These are phyloP conservation scores for Spirogloea muscicola DNA, from an alignment of 139 green algal genomes.

Conservation along the genomic window DNA sequence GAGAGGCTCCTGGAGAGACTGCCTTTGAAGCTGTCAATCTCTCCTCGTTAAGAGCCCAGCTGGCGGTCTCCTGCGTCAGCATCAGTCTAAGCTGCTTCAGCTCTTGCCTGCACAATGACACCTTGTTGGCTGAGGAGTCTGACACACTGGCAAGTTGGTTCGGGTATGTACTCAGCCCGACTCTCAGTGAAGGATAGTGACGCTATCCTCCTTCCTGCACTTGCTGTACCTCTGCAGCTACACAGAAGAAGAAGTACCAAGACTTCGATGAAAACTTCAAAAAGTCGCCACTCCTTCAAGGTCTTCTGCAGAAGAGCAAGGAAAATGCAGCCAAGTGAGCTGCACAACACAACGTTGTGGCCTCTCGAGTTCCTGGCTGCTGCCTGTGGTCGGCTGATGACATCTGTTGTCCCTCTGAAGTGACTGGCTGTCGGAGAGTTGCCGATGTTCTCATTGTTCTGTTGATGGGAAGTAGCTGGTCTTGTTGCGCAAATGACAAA, in stretches of 20 bases:
- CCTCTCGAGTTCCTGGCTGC: background rate
- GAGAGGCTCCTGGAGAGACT: too few relatives aligned
- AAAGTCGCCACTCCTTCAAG: slow-evolving; percentile 14
- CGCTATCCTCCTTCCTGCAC: background rate
- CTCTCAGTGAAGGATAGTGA: background rate
- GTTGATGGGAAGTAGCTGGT: background rate
- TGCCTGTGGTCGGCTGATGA: background rate
- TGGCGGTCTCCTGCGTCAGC: too few relatives aligned
- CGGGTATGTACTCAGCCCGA: background rate
- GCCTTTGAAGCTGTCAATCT: too few relatives aligned
- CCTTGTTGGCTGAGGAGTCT: background rate
- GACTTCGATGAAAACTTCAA: slow-evolving; percentile 35
- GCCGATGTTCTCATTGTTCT: background rate
- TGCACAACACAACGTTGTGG: background rate
- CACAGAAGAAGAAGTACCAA: slow-evolving; percentile 22
- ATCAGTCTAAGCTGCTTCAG: background rate
- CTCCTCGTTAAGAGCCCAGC: too few relatives aligned
- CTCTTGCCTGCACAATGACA: background rate
- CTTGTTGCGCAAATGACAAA: background rate
- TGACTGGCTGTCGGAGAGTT: background rate
- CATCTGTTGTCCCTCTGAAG: background rate
- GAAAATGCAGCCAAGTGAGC: slow-evolving; percentile 27
- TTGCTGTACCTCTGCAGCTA: slow-evolving; percentile 3
- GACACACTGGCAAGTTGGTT: background rate
- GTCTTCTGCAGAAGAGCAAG: slow-evolving; percentile 28